A percentile compares a stretch with the other conserved stretches of the same genome.
Evolutionary conservation across 805 yeast species (phyloP).

Genomic region (Torulaspora indica): DNA sequence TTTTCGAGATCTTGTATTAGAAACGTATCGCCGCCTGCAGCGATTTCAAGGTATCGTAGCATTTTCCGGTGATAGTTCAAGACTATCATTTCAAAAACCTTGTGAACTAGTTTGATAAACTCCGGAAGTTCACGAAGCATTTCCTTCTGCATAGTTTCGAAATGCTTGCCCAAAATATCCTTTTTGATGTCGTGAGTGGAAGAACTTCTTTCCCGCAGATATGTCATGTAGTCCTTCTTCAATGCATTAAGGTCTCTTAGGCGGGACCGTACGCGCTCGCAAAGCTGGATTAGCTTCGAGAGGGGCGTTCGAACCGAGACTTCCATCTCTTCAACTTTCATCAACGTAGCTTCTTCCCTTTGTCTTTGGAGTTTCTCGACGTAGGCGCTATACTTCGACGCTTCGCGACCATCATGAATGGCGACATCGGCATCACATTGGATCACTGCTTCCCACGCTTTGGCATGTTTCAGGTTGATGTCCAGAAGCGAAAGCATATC

Average conservation of each 20-base stretch:
- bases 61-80: constrained; percentile 21
- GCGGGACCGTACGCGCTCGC: constrained; percentile 24
- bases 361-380: constrained; percentile 26
- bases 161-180: constrained; percentile 30
- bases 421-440: constrained; percentile 20
- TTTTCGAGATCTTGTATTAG: constrained; percentile 26
- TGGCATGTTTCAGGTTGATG: constrained; percentile 18
- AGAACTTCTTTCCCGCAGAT: constrained; percentile 22
- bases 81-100: constrained; percentile 19
- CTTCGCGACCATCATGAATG: background rate
- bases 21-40: constrained; percentile 33
- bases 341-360: constrained; percentile 29
- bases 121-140: constrained; percentile 34
- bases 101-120: constrained; percentile 17
- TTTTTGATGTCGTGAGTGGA: constrained; percentile 26
- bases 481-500: constrained; percentile 23
- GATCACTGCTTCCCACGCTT: constrained; percentile 32
- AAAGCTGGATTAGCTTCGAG: constrained; percentile 22
- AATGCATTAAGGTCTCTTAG: constrained; percentile 33
- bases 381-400: constrained; percentile 31
- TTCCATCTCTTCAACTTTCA: constrained; percentile 28
- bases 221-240: constrained; percentile 36
- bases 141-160: constrained; percentile 27
- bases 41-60: constrained; percentile 31
- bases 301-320: constrained; percentile 32